phyloP scores from a whole-genome alignment of 495 filamentous ascomycete genomes.

The Daldinia concentrica region DNA sequence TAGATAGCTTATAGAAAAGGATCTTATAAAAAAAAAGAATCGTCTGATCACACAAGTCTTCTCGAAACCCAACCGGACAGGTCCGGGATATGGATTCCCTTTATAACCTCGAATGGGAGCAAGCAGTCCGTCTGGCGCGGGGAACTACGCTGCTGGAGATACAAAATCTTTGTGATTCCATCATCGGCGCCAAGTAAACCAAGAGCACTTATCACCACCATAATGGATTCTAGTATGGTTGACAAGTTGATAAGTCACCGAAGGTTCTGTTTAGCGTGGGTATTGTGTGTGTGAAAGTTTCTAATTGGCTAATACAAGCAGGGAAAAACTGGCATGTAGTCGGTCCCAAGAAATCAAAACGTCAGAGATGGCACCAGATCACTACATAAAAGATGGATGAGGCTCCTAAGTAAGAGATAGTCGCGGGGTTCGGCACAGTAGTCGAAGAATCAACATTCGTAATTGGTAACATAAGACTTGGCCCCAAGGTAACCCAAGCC shows the following conservation, averaged over 20 bases:
- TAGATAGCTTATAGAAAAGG: slow-evolving; percentile 5
- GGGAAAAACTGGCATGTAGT: slow-evolving; percentile 11
- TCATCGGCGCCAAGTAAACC: slow-evolving; percentile 40
- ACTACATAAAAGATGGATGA: slow-evolving; percentile 27
- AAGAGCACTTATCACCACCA: slow-evolving; percentile 35
- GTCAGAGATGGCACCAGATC: slow-evolving; percentile 25
- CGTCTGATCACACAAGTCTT: background rate
- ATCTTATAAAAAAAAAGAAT: background rate
- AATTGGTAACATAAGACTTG: slow-evolving; percentile 21
- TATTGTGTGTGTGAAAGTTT: background rate
- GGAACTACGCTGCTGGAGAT: slow-evolving; percentile 14
- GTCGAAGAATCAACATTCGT: background rate
- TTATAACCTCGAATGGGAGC: slow-evolving; percentile 23
- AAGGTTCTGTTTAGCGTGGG: slow-evolving; percentile 15
- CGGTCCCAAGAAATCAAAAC: slow-evolving; percentile 35
- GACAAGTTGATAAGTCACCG: slow-evolving; percentile 26
- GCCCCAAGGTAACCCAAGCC: slow-evolving; percentile 28
- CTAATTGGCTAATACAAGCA: slow-evolving; percentile 17
- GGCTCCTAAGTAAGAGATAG: slow-evolving; percentile 29
- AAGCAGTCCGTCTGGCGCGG: slow-evolving; percentile 7
- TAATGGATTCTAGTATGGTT: slow-evolving; percentile 22
- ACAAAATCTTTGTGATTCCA: slow-evolving; percentile 19
- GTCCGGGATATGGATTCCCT: slow-evolving; percentile 5
- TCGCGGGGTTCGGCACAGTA: slow-evolving; percentile 13
- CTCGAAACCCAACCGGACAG: background rate